Evolutionary conservation across 257 asterid species (phyloP).

Genomic region (Solanum corneliomulleri): DNA sequence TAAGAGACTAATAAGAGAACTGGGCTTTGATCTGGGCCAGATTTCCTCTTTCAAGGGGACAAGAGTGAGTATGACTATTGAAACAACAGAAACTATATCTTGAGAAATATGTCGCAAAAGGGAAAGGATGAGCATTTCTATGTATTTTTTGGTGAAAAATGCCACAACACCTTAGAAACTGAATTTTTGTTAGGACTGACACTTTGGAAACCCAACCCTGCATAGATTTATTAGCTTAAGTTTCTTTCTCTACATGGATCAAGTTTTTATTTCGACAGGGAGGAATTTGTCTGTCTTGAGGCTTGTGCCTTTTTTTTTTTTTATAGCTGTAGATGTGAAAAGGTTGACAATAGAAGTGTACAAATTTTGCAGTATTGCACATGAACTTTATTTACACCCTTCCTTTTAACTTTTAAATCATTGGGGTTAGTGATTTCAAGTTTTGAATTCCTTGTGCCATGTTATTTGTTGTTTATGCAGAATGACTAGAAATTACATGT

Average conservation of each 20-base stretch:
- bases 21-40: background rate
- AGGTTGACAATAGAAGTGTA: background rate
- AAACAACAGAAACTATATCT: background rate
- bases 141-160: background rate
- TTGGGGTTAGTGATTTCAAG: background rate
- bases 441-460: background rate
- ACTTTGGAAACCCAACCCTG: background rate
- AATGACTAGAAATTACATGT: background rate
- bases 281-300: background rate
- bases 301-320: background rate
- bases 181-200: background rate
- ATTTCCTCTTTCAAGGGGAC: background rate
- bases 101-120: background rate
- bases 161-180: background rate
- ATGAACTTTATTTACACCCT: background rate
- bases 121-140: background rate
- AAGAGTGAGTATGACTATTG: background rate
- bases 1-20: background rate
- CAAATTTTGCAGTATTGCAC: background rate
- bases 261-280: background rate
- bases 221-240: background rate
- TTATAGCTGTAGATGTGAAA: background rate
- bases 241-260: background rate
- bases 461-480: background rate
- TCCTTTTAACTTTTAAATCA: background rate